Evolutionary conservation across 495 filamentous ascomycete species (phyloP).

Genomic region (Elasticomyces elasticus): DNA sequence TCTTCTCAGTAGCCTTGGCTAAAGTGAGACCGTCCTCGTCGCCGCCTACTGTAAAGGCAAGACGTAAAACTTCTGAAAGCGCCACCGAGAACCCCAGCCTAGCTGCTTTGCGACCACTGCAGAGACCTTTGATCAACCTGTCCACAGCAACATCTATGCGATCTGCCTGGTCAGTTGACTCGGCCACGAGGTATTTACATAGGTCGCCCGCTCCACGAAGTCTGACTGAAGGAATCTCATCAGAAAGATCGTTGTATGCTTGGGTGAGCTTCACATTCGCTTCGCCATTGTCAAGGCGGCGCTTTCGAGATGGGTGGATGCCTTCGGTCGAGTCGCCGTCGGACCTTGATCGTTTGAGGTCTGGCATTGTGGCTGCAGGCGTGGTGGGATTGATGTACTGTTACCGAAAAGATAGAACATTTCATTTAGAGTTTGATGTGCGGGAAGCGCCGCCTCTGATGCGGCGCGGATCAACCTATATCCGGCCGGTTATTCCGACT

Average conservation of each 20-base stretch:
- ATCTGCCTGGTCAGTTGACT: conserved; percentile 18
- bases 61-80: conserved; percentile 66
- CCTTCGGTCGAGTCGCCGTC: neutral
- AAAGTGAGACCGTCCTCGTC: neutral
- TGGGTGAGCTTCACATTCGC: conserved; percentile 20
- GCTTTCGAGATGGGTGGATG: conserved; percentile 15
- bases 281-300: conserved; percentile 19
- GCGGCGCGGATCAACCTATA: no score
- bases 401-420: no score
- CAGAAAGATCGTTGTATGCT: conserved; percentile 25
- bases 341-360: neutral
- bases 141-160: conserved; percentile 34
- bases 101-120: conserved; percentile 81
- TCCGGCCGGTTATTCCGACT: no score
- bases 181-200: conserved; percentile 29
- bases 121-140: conserved; percentile 75
- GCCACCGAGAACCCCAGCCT: conserved; percentile 86
- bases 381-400: neutral
- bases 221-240: conserved; percentile 33
- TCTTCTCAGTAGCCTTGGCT: conserved; percentile 28
- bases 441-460: no score
- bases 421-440: no score
- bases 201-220: conserved; percentile 35
- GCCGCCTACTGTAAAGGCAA: conserved; percentile 29
- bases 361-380: neutral